Evolutionary conservation across 2,329 filamentous ascomycete species (phyloP).

Genomic region (Aspergillus sp.): DNA sequence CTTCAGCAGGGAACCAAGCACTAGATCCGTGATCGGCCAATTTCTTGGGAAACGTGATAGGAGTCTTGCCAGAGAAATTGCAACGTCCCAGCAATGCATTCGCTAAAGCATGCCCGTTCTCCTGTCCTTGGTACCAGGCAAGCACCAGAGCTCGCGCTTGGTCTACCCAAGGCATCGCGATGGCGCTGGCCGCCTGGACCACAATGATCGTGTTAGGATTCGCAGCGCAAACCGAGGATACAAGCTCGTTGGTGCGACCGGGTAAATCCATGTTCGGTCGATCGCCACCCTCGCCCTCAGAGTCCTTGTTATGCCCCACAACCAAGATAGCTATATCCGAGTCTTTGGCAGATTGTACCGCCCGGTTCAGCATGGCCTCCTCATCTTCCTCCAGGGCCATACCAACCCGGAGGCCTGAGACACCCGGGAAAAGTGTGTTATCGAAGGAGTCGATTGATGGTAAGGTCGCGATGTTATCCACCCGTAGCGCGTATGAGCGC

Average conservation of each 20-base stretch:
- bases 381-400: background rate
- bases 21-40: constrained; percentile 68
- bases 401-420: background rate
- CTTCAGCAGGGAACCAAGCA: constrained; percentile 70
- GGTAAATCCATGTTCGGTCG: constrained; percentile 12
- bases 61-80: constrained; percentile 68
- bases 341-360: constrained; percentile 3
- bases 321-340: constrained; percentile 11
- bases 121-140: constrained; percentile 69
- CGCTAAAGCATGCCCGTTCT: constrained; percentile 66
- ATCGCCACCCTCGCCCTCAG: constrained; percentile 14
- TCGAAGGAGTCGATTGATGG: background rate
- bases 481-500: no score
- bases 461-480: no score
- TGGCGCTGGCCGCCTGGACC: constrained; percentile 7
- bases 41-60: constrained; percentile 60
- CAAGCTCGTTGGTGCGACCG: constrained; percentile 6
- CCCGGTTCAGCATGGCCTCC: background rate
- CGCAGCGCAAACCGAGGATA: constrained; percentile 8
- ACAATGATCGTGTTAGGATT: constrained; percentile 13
- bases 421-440: constrained; percentile 1
- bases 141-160: constrained; percentile 67
- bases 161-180: constrained; percentile 61
- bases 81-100: constrained; percentile 64
- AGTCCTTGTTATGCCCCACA: constrained; percentile 11